Conservation (phyloP, 2,329 filamentous ascomycete genomes). For the Penicillium olsonii region DNA sequence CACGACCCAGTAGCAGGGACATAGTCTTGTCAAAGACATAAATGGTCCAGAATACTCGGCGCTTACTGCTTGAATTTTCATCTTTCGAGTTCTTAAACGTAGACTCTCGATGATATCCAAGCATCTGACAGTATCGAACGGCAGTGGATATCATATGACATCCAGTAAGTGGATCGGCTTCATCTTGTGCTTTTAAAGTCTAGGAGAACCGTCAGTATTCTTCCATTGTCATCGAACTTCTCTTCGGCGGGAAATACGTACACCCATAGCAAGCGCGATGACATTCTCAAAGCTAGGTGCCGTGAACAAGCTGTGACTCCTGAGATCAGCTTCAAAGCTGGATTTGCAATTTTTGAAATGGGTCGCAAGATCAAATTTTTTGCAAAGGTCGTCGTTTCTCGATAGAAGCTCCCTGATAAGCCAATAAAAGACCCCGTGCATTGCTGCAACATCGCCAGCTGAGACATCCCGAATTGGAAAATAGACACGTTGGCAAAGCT, state of each 20-base stretch:
- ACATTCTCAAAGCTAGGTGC: conserved; percentile 28
- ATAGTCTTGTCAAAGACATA: conserved; percentile 22
- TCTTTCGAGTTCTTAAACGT: conserved; percentile 12
- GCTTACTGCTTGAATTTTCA: conserved; percentile 14
- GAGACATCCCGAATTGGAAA: conserved; percentile 19
- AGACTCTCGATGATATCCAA: conserved; percentile 23
- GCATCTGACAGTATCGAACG: conserved; percentile 21
- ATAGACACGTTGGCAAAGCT: conserved; percentile 23
- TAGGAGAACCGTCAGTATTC: neutral
- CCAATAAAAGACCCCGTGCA: conserved; percentile 21
- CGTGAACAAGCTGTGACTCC: conserved; percentile 24
- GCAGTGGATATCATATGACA: conserved; percentile 16
- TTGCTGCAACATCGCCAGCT: conserved; percentile 15
- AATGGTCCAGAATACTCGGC: conserved; percentile 24
- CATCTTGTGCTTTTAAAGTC: conserved; percentile 23
- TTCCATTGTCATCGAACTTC: neutral
- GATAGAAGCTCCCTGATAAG: conserved; percentile 23
- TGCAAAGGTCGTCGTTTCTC: conserved; percentile 9
- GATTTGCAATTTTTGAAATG: conserved; percentile 13
- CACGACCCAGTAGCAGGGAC: conserved; percentile 21
- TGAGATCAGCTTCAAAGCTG: conserved; percentile 19
- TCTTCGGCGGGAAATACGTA: conserved; percentile 7
- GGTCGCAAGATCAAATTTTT: conserved; percentile 15
- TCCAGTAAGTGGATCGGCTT: conserved; percentile 18
- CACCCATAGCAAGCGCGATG: conserved; percentile 25